phyloP scores from a whole-genome alignment of 805 yeast species.

The Teunomyces aglyptinius region DNA sequence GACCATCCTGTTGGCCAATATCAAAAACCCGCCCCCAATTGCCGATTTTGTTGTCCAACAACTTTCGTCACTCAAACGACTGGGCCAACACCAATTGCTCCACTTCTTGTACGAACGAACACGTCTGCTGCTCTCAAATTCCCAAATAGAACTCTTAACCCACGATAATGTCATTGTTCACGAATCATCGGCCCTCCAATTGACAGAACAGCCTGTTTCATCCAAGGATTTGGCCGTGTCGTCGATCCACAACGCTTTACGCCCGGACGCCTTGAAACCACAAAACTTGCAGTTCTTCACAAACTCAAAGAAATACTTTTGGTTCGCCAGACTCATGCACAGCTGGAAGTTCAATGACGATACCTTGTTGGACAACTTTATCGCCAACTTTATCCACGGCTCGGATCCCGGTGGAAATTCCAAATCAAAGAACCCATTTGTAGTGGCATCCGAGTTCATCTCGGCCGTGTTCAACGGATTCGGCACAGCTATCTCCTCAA shows the following conservation, averaged over 20 bases:
- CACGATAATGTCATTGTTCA: background rate
- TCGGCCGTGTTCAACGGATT: constrained; percentile 20
- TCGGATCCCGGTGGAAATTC: constrained; percentile 9
- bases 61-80: constrained; percentile 8
- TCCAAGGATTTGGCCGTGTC: background rate
- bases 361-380: constrained; percentile 11
- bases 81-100: constrained; percentile 10
- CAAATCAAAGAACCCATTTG: constrained; percentile 11
- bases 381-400: constrained; percentile 8
- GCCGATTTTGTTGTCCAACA: background rate
- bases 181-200: background rate
- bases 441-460: constrained; percentile 18
- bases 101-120: constrained; percentile 14
- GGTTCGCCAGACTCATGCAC: constrained; percentile 23
- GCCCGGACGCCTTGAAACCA: constrained; percentile 19
- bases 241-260: constrained; percentile 14
- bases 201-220: background rate
- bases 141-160: background rate
- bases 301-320: constrained; percentile 23
- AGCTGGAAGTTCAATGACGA: constrained; percentile 21
- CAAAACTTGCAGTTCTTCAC: constrained; percentile 5
- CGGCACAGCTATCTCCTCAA: constrained; percentile 15
- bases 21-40: background rate
- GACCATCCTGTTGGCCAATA: background rate
- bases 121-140: constrained; percentile 1